Evolutionary conservation across 805 yeast genomes (phyloP).

Genomic region (Huiozyma sinensis): DNA sequence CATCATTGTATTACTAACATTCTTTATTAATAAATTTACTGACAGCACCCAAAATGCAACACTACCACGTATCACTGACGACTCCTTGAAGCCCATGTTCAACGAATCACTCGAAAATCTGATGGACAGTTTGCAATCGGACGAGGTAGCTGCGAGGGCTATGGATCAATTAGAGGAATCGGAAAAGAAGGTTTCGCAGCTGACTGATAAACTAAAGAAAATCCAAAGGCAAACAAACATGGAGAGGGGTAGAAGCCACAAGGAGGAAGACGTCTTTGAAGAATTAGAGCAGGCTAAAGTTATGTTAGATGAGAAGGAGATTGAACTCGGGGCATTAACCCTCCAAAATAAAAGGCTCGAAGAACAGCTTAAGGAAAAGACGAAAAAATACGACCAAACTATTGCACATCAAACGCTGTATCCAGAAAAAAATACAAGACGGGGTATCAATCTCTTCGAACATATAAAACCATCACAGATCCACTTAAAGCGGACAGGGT

Average conservation of each 20-base stretch:
- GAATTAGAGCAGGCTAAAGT: constrained; percentile 56
- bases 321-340: constrained; percentile 45
- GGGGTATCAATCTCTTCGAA: no score
- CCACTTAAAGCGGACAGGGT: no score
- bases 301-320: constrained; percentile 46
- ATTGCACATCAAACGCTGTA: constrained; percentile 11
- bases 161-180: constrained; percentile 44
- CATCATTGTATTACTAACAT: constrained; percentile 46
- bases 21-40: constrained; percentile 48
- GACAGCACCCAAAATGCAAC: constrained; percentile 13
- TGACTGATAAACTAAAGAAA: neutral
- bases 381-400: constrained; percentile 13
- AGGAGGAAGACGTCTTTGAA: constrained; percentile 38
- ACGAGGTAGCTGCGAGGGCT: constrained; percentile 75
- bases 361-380: constrained; percentile 30
- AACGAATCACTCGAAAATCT: constrained; percentile 69
- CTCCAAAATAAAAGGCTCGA: constrained; percentile 48
- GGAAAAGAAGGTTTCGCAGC: constrained; percentile 38
- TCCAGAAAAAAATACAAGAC: no score
- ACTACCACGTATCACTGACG: constrained; percentile 18
- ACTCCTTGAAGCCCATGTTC: constrained; percentile 43
- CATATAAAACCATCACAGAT: no score
- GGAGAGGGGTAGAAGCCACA: constrained; percentile 37
- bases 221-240: constrained; percentile 23
- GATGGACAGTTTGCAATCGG: constrained; percentile 65